Percentiles rank a stretch among this genome's conserved stretches.
phyloP scores from a whole-genome alignment of 306 rosid genomes.

The Begonia fuchsioides region DNA sequence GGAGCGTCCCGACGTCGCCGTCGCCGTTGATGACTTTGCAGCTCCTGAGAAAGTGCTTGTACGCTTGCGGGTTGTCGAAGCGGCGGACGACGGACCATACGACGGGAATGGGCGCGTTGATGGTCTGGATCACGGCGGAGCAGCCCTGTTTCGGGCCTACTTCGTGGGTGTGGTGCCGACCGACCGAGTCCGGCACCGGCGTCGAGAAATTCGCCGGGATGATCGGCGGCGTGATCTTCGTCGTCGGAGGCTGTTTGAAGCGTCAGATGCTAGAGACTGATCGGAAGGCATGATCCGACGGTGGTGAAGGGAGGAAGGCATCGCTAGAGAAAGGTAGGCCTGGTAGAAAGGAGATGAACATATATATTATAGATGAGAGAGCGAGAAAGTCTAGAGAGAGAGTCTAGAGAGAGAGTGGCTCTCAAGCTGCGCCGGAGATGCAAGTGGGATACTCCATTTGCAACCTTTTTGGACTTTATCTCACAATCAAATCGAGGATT shows the following conservation, averaged over 20 bases:
- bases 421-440: slow-evolving; percentile 36
- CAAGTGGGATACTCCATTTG: slow-evolving; percentile 94
- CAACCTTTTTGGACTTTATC: no score
- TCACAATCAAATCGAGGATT: no score
- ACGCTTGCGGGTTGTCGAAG: slow-evolving; percentile 67
- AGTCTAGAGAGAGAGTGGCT: slow-evolving; percentile 6
- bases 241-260: slow-evolving; percentile 23
- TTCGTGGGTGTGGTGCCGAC: slow-evolving; percentile 32
- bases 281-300: slow-evolving; percentile 35
- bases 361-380: no score
- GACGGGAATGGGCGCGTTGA: no score
- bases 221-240: slow-evolving; percentile 5
- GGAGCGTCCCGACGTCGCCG: no score
- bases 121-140: no score
- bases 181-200: slow-evolving; percentile 29
- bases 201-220: slow-evolving; percentile 2
- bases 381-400: no score
- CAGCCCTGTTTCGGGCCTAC: slow-evolving; percentile 53
- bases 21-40: slow-evolving; percentile 70
- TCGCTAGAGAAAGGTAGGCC: slow-evolving; percentile 12
- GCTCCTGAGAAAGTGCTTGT: slow-evolving; percentile 83
- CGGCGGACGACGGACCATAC: no score
- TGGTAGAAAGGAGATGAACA: slow-evolving; percentile 1
- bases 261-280: slow-evolving; percentile 17
- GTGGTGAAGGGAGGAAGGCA: slow-evolving; percentile 63